Base-by-base conservation (phyloP, 2,329 filamentous ascomycete genomes). In the Cladorrhinum sp. region DNA sequence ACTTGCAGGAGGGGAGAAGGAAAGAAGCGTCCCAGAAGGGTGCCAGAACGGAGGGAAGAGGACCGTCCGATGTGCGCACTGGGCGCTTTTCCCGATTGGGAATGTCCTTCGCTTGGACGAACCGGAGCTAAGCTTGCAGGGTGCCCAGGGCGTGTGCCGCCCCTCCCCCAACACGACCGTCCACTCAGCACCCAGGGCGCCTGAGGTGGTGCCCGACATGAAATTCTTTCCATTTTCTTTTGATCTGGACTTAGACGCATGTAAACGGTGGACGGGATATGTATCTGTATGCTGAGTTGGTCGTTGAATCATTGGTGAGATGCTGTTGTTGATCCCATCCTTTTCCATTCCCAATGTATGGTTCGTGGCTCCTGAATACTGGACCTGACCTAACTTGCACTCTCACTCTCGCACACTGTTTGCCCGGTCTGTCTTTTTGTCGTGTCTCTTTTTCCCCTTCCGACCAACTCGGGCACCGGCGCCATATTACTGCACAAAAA, bases 101-200 rank as follows among this genome's bases (percentile, higher is more conserved):
- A 36, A 45, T 38, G n/a, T 49, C 29, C 55, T n/a, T 61, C 49
- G 58, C 63, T 61, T 61, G 56, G 53, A 57, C 22, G 25, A 61
- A 64, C 58, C 54, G 55, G 32, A 52, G 50, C 62, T 58, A 55
- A 49, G 57, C 55, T 45, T 58, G 59, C 51, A 54, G 16, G 41
- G 18, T 55, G 54, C 52, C 32, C 56, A 55, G 59, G 50, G 25
- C 32, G 32, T 50, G 32, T 54, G 58, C 57, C 58, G 23, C 23
- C 53, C 50, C 53, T 57, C 51, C 53, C 57, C 55, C 55, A 58
- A 50, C 48, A 57, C 48, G 48, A 29, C 55, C 55, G 41, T 16
- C 41, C 41, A 20, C 41, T 45, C 41, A 45, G n/a, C 41, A 9
- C 41, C 5, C n/a, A 18, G 16, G 6, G 29, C 13, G 29, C 29